A percentile compares a stretch with the other conserved stretches of the same genome.
phyloP scores from a whole-genome alignment of 495 filamentous ascomycete genomes.

The Penicillium manginii region DNA sequence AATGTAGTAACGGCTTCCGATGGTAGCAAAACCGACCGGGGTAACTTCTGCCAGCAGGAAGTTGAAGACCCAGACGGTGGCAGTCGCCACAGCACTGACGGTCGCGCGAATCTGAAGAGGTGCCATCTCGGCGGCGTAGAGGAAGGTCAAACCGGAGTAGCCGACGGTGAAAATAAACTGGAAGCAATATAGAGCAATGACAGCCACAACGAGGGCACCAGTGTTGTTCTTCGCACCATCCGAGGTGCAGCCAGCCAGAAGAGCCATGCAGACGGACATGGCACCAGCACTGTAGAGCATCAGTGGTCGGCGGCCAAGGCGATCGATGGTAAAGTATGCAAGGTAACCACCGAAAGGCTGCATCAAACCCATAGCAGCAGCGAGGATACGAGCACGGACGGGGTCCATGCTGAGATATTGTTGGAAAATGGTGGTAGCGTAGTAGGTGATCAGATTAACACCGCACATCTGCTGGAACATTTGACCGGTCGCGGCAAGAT shows the following conservation, averaged over 20 bases:
- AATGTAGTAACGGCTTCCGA: slow-evolving; percentile 52
- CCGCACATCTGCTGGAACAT: slow-evolving; percentile 37
- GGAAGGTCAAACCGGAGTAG: slow-evolving; percentile 70
- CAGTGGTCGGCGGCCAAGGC: slow-evolving; percentile 69
- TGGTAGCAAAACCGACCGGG: slow-evolving; percentile 47
- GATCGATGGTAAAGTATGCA: slow-evolving; percentile 80
- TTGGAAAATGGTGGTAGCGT: slow-evolving; percentile 34
- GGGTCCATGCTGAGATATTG: slow-evolving; percentile 63
- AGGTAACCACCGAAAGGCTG: slow-evolving; percentile 74
- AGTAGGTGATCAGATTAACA: slow-evolving; percentile 30
- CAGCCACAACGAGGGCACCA: slow-evolving; percentile 43
- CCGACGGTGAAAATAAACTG: slow-evolving; percentile 52
- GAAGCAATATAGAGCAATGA: slow-evolving; percentile 46
- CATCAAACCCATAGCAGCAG: slow-evolving; percentile 75
- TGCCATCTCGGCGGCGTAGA: slow-evolving; percentile 66
- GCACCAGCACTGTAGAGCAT: slow-evolving; percentile 58
- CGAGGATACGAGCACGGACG: slow-evolving; percentile 79
- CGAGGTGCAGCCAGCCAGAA: slow-evolving; percentile 52
- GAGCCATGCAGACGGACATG: slow-evolving; percentile 67
- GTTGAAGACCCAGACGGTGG: slow-evolving; percentile 64
- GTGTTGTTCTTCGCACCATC: slow-evolving; percentile 30
- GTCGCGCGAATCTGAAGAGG: slow-evolving; percentile 67
- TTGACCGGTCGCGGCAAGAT: slow-evolving; percentile 35
- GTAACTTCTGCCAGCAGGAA: slow-evolving; percentile 52
- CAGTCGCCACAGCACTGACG: slow-evolving; percentile 65